phyloP scores from a whole-genome alignment of 2,329 filamentous ascomycete species.

The Neofusicoccum sp. region DNA sequence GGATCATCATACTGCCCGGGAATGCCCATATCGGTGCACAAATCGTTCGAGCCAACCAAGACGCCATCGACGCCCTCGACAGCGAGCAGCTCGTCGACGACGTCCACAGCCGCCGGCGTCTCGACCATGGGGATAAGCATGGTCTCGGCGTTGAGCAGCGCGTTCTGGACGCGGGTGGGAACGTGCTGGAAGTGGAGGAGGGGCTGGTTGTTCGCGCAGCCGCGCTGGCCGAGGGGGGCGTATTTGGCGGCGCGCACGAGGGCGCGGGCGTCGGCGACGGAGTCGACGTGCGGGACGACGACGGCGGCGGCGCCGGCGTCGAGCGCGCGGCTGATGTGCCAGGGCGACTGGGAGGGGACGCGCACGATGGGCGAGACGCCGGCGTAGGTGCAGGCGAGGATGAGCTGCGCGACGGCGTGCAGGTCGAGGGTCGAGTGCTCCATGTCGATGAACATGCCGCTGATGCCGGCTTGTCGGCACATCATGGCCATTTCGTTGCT shows the following conservation, averaged over 20 bases:
- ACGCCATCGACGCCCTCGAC: constrained; percentile 45
- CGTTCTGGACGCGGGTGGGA: constrained; percentile 35
- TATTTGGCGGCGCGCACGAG: constrained; percentile 41
- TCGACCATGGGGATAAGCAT: constrained; percentile 47
- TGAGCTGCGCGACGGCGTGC: constrained; percentile 37
- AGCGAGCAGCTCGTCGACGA: constrained; percentile 42
- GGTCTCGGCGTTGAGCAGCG: constrained; percentile 35
- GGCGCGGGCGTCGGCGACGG: constrained; percentile 37
- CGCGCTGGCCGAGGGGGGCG: constrained; percentile 37
- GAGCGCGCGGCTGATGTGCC: constrained; percentile 39
- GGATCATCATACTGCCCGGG: constrained; percentile 42
- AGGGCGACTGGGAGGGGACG: constrained; percentile 40
- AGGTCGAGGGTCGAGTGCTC: constrained; percentile 44
- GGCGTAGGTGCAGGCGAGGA: constrained; percentile 40
- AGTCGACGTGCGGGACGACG: constrained; percentile 43
- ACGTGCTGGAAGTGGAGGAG: constrained; percentile 36
- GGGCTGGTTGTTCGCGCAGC: constrained; percentile 38
- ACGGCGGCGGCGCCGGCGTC: constrained; percentile 44
- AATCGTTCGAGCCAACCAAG: constrained; percentile 46
- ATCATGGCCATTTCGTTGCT: not conserved
- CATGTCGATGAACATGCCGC: constrained; percentile 47
- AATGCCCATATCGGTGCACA: constrained; percentile 45
- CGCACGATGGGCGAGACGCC: constrained; percentile 45
- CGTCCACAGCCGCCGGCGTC: constrained; percentile 38
- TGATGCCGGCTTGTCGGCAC: constrained; percentile 34